These are phyloP conservation scores for Phanerochaete sordida DNA, from an alignment of 768 basidiomycete species.

Conservation along the genomic window DNA sequence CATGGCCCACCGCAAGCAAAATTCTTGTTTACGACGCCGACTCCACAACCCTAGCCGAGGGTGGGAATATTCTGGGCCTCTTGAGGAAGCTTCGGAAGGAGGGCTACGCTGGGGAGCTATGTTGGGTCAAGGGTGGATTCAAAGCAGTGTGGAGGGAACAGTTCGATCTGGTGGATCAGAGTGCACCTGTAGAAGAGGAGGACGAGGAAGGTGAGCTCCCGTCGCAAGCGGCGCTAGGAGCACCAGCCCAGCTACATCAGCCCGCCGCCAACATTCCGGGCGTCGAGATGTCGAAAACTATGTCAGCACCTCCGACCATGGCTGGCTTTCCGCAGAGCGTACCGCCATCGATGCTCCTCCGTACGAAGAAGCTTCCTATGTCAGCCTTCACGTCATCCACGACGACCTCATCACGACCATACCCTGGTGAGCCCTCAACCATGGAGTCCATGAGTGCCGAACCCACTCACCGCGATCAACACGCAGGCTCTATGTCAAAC, in stretches of 20 bases:
- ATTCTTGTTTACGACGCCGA: constrained; percentile 90
- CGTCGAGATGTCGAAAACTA: constrained; percentile 8
- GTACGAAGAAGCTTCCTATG: constrained; percentile 58
- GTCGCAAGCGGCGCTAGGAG: background rate
- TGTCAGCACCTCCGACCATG: constrained; percentile 15
- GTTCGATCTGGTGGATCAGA: constrained; percentile 49
- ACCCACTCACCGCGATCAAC: background rate
- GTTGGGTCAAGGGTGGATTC: constrained; percentile 84
- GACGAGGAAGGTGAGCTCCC: constrained; percentile 40
- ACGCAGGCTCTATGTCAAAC: background rate
- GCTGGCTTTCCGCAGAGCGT: background rate
- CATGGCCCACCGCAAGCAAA: constrained; percentile 53
- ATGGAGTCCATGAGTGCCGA: background rate
- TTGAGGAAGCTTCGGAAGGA: constrained; percentile 70
- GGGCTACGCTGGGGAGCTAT: constrained; percentile 60
- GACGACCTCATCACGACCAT: constrained; percentile 17
- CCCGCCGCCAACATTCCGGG: background rate
- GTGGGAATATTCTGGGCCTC: constrained; percentile 67
- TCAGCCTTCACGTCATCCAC: constrained; percentile 58
- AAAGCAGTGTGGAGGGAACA: constrained; percentile 58
- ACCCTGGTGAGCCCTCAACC: constrained; percentile 7
- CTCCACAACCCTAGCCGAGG: constrained; percentile 45
- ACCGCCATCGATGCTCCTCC: constrained; percentile 32
- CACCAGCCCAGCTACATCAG: background rate
- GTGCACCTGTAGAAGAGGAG: constrained; percentile 44